Base-by-base conservation (phyloP, 371 early-diverging fungal species). In the Rhizopus delemar region DNA sequence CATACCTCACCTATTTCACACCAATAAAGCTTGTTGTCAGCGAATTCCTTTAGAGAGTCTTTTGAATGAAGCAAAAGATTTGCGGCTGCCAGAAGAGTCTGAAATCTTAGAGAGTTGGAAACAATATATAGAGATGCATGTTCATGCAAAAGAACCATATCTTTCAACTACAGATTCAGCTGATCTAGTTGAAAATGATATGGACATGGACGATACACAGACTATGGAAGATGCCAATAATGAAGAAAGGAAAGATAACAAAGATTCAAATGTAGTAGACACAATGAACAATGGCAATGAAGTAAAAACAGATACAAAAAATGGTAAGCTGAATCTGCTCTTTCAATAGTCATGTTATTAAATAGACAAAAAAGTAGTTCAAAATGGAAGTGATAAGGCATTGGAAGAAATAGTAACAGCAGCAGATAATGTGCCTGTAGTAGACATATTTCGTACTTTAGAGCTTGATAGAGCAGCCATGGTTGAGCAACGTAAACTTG, bases 391-490 rank as follows among this genome's bases (percentile, higher is more conserved):
- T 22, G 22, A 12, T 33, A 33, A 41, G 12, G 7, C 38, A 31
- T 16, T 39, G 39, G 48, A 39, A 13, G 16, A 46, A 60, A 45
- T 38, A 16, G 52, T 16, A 12, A 32, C 41, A 53, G 48, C 34
- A 11, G 38, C 41, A 6, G 65, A 65, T 82, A n/a, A 49, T 41
- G 59, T 69, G 1, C 88, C 90, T 12, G 63, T 89, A 3, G 81
- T 79, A 63, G 88, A 86, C 52, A 71, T 90, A 39, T 94, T 86
- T 66, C 90, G 90, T 62, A 89, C 91, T 5, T 70, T 93, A 34
- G 95, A 95, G 61, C 77, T 86, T 59, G 90, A 93, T 68, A 74
- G 75, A 43, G 83, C 85, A 39, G 86, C 82, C 1, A 85, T 88
- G 77, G 76, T 80, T 29, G 92, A 89, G 62, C 80, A 86, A 34